Evolutionary conservation across 2,329 filamentous ascomycete genomes (phyloP).

Genomic region (Ascosphaera apis): DNA sequence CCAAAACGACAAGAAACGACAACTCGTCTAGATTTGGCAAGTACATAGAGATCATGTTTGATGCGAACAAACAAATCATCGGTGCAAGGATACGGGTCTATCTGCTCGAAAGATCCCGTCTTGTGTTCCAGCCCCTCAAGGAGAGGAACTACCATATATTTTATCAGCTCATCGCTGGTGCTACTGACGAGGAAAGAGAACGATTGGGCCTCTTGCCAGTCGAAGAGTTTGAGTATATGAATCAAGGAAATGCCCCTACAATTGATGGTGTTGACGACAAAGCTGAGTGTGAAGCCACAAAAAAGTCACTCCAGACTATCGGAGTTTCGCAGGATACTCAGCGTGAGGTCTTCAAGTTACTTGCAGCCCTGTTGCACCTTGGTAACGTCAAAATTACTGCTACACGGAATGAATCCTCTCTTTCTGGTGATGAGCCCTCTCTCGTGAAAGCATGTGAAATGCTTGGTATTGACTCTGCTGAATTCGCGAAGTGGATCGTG

Average conservation of each 20-base stretch:
- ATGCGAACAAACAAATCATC: constrained; percentile 84
- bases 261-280: constrained; percentile 94
- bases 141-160: constrained; percentile 99
- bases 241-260: constrained; percentile 72
- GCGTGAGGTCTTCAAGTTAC: constrained; percentile 63
- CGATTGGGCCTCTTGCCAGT: constrained; percentile 58
- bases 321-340: constrained; percentile 58
- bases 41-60: constrained; percentile 99
- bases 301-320: constrained; percentile 66
- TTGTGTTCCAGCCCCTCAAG: constrained; percentile 93
- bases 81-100: constrained; percentile 95
- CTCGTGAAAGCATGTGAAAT: constrained; percentile 61
- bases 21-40: constrained; percentile 98
- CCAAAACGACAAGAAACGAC: constrained; percentile 98
- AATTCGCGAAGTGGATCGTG: constrained; percentile 94
- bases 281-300: constrained; percentile 75
- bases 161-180: constrained; percentile 86
- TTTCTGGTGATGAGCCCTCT: constrained; percentile 59
- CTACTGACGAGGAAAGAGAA: constrained; percentile 60
- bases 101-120: constrained; percentile 74
- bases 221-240: constrained; percentile 87
- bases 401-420: constrained; percentile 65
- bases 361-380: constrained; percentile 78
- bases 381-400: constrained; percentile 93
- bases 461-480: constrained; percentile 61